Evolutionary conservation across 2,329 filamentous ascomycete species (phyloP).

Genomic region (Camillea tinctor): DNA sequence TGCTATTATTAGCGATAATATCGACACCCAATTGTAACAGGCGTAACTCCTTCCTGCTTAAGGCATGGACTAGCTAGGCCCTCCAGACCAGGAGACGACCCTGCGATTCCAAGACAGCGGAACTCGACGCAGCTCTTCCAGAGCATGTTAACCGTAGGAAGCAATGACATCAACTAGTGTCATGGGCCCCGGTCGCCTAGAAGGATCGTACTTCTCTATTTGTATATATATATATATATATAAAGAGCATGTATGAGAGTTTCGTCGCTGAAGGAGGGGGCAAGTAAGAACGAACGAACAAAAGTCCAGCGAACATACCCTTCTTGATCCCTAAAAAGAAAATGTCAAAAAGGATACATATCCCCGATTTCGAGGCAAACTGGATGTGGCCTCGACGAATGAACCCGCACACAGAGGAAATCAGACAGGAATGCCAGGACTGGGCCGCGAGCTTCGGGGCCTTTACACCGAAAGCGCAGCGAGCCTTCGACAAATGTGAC

Average conservation of each 20-base stretch:
- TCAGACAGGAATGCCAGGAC: neutral
- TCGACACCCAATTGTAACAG: neutral
- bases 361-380: neutral
- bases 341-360: neutral
- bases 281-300: no score
- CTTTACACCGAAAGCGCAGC: neutral
- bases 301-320: neutral
- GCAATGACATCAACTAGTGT: no score
- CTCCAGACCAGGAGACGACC: neutral
- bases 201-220: no score
- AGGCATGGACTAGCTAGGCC: neutral
- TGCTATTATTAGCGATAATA: neutral
- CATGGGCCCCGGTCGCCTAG: no score
- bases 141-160: no score
- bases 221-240: no score
- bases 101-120: neutral
- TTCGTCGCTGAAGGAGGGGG: no score
- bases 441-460: neutral
- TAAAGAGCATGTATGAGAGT: no score
- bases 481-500: neutral
- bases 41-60: neutral
- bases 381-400: neutral
- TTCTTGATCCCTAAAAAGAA: neutral
- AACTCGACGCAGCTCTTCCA: neutral
- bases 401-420: neutral